Evolutionary conservation across 768 basidiomycete species (phyloP), one percentile per base, ranked within the genome.

Genomic region (Ramaria sp.): DNA sequence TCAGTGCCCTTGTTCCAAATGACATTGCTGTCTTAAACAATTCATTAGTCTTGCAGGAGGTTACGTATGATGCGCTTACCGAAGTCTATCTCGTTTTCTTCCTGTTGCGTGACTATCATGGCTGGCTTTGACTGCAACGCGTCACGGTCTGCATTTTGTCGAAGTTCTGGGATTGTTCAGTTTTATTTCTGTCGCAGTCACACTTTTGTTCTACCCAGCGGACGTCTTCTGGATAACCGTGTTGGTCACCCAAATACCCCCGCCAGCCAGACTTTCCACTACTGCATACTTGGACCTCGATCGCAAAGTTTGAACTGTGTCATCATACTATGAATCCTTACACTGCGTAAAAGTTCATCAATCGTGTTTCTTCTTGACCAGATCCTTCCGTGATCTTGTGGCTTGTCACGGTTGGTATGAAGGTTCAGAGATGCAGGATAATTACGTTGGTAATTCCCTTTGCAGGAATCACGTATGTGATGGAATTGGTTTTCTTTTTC

Each of bases 201-300:
- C 93, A 25, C 49, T 91, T 55, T 74, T 81, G 0, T 99, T 98
- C 70, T 99, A 57, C 96, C 96, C 0, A 95, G 93, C 0, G 96
- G 95, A 5, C 80, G 95, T 48, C 95, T 99, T 90, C 98, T 99
- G 66, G 96, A 96, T 38, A 95, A 99, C 65, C 85, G 95, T 57
- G 96, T 99, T 5, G 89, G 93, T 80, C 86, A n/a, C 79, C 96
- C 64, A 98, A 97, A 70, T 97, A 97, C n/a, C 67, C 84, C 98
- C 77, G 96, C 96, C 37, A 94, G 90, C 18, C 96, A 99, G 68
- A 98, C 96, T 0, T 98, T 99, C n/a, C 71, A 99, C 96, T 1
- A 96, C 96, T 0, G 94, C 93, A 4, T 99, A 99, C 65, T 95
- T 95, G 0, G 70, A 77, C 2, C 79, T 99, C 43, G 69, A 78